These are phyloP conservation scores for Kluyveromyces sp. DNA, from an alignment of 1,139 yeast species.

Conservation along the genomic window DNA sequence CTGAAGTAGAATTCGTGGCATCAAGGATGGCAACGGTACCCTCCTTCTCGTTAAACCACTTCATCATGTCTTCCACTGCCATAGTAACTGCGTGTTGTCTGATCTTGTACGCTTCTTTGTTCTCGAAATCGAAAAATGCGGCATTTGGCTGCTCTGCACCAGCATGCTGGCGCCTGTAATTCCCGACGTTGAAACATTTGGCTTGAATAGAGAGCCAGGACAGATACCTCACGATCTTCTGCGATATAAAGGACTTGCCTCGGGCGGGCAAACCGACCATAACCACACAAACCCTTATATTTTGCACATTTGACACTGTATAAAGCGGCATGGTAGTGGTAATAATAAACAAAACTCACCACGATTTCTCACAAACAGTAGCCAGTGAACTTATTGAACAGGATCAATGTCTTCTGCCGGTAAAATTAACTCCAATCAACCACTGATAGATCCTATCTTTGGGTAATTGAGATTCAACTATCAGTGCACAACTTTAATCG, in stretches of 20 bases:
- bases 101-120: conserved; percentile 53
- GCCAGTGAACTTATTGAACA: no score
- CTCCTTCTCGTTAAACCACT: conserved; percentile 73
- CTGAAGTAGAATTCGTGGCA: conserved; percentile 74
- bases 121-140: conserved; percentile 67
- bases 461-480: background rate
- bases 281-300: conserved; percentile 65
- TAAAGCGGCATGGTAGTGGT: conserved; percentile 56
- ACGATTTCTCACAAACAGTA: no score
- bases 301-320: conserved; percentile 63
- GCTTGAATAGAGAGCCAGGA: conserved; percentile 89
- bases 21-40: conserved; percentile 92
- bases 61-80: conserved; percentile 79
- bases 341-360: no score
- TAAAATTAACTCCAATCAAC: background rate
- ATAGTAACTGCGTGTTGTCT: conserved; percentile 63
- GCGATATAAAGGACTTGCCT: conserved; percentile 63
- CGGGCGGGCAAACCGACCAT: conserved; percentile 69
- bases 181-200: conserved; percentile 84
- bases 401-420: background rate
- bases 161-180: conserved; percentile 57
- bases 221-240: conserved; percentile 74
- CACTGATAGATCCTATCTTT: background rate
- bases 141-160: conserved; percentile 56
- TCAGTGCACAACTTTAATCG: background rate